A percentile compares a stretch with the other conserved stretches of the same genome.
phyloP scores from a whole-genome alignment of 352 stramenopile species.

The Blastocystis sp. region DNA sequence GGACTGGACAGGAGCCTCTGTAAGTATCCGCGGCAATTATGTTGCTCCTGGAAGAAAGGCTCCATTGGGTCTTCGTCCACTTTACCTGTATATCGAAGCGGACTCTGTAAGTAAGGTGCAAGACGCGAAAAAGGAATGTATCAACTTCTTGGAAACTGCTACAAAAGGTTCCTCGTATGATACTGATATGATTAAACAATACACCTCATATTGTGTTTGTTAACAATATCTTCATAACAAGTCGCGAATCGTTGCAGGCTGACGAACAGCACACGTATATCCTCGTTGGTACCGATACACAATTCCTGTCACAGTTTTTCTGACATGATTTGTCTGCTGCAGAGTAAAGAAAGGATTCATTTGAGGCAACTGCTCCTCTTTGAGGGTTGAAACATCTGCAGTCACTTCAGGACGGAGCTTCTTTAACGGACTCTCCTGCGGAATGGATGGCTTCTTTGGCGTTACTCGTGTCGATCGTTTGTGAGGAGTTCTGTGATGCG shows the following conservation, averaged over 20 bases:
- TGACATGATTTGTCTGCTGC: neutral
- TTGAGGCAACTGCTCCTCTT: neutral
- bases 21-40: constrained; percentile 80
- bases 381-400: neutral
- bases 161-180: constrained; percentile 59
- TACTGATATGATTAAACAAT: constrained; percentile 53
- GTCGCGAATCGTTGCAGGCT: neutral
- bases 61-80: constrained; percentile 74
- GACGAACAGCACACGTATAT: constrained; percentile 33
- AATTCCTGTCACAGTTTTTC: neutral
- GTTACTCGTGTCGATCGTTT: neutral
- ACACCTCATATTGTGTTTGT: constrained; percentile 49
- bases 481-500: neutral
- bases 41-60: constrained; percentile 76
- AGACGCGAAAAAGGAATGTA: constrained; percentile 63
- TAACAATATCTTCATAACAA: constrained; percentile 51
- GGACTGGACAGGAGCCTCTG: constrained; percentile 77
- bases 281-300: constrained; percentile 34
- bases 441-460: neutral
- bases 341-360: constrained; percentile 5
- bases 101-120: constrained; percentile 55
- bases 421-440: neutral
- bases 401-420: neutral
- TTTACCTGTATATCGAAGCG: constrained; percentile 71
- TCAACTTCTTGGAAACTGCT: constrained; percentile 65